Evolutionary conservation across 2,329 filamentous ascomycete genomes (phyloP).

Genomic region (Celoporthe dispersa): DNA sequence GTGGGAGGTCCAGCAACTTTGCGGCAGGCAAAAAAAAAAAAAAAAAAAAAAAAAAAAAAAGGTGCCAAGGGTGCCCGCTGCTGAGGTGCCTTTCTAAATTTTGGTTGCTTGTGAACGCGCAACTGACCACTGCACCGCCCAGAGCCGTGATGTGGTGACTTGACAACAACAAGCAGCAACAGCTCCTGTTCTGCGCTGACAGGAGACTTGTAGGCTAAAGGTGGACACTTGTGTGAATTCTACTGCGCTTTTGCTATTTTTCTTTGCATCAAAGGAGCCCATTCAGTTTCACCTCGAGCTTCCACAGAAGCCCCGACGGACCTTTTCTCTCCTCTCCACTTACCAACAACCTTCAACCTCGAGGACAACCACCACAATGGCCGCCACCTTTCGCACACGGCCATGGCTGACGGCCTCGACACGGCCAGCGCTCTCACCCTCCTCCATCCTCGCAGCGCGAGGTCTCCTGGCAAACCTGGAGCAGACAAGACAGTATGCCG

Average conservation of each 20-base stretch:
- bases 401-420: constrained; percentile 21
- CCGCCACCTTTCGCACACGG: constrained; percentile 30
- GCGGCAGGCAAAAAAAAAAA: neutral
- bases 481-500: constrained; percentile 20
- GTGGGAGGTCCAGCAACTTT: neutral
- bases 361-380: constrained; percentile 19
- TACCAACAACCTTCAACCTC: neutral
- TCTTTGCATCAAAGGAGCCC: too few species aligned
- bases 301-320: neutral
- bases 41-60: too few species aligned
- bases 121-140: neutral
- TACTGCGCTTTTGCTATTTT: neutral
- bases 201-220: neutral
- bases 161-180: neutral
- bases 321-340: neutral
- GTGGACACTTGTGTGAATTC: neutral
- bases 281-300: neutral
- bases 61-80: neutral
- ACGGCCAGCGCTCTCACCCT: neutral
- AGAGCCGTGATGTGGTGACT: neutral
- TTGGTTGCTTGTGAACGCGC: constrained; percentile 6
- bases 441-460: neutral
- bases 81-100: constrained; percentile 8
- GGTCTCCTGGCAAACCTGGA: constrained; percentile 16
- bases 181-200: neutral